Base-by-base conservation (phyloP, 2,329 filamentous ascomycete genomes). In the Fusarium fujikuroi region DNA sequence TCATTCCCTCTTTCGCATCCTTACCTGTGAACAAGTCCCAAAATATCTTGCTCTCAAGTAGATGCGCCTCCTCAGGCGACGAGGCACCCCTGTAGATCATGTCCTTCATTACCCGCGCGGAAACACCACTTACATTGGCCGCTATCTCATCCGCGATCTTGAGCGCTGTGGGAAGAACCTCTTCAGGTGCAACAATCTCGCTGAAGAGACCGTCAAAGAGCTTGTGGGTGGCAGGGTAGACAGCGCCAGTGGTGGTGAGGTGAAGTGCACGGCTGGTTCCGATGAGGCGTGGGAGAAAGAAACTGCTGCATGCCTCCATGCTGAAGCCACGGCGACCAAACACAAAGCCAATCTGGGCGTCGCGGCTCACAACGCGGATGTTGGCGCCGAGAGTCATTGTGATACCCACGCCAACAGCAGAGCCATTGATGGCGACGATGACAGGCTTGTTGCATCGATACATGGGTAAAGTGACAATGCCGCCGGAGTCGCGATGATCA, bases 251-350 rank as follows among this genome's bases (percentile, higher is more conserved):
- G 7, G 92, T 93, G 47, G 89, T 84, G 36, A 93, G 85, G 76
- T 92, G 88, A 79, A 92, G 82, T 1, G 92, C 91, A 71, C 88
- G 86, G 19, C 87, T 87, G 62, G 87, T 84, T 64, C 93, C 92
- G 67, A 94, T 87, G 32, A 94, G 84, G 1, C 91, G 87, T 5
- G 92, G 92, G 40, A 95, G 85, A 84, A 93, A 95, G 81, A 88
- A 95, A 14, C 89, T 91, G 57, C 87, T 90, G 77, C 89, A 91
- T 1, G 91, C 92, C 81, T 95, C 93, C 88, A 93, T 91, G 66
- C 90, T 86, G 76, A 95, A 85, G 2, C 92, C 92, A 47, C 92
- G 86, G 32, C 92, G 87, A 30, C 88, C 86, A 80, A 95, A 95
- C 23, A 94, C 92, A 78, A 94, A 93, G 59, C 92, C 92, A 70